These are phyloP conservation scores for Boechera stricta DNA, from an alignment of 345 rosid species.

Conservation along the genomic window DNA sequence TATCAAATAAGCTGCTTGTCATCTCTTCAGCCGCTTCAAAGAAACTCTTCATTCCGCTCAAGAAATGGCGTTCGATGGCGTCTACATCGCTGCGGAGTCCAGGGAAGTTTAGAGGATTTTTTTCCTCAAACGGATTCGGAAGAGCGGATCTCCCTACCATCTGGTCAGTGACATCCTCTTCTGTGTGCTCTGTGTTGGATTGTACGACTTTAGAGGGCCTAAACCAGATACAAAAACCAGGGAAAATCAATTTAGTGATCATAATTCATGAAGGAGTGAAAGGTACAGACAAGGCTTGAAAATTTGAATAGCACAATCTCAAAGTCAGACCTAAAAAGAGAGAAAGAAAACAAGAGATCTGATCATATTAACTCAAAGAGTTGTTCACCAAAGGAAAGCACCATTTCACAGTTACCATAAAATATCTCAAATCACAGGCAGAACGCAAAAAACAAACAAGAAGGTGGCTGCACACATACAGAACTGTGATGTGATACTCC, in stretches of 20 bases:
- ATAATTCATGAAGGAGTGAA: not conserved
- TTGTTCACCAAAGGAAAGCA: not conserved
- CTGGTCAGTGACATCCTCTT: conserved; percentile 83
- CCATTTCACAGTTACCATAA: not conserved
- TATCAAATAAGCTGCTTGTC: conserved; percentile 62
- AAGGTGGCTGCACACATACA: not conserved
- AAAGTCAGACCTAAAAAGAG: not conserved
- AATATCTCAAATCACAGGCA: not conserved
- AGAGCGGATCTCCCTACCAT: conserved; percentile 49
- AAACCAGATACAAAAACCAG: conserved; percentile 26
- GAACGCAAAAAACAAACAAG: not conserved
- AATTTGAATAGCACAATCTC: not conserved
- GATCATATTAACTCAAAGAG: not conserved
- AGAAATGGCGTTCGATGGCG: conserved; percentile 61
- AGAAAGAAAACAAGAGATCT: not conserved
- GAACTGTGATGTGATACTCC: not conserved
- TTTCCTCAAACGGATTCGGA: conserved; percentile 44
- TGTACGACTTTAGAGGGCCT: conserved; percentile 77
- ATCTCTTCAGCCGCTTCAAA: conserved; percentile 77
- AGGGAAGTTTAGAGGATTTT: conserved; percentile 62
- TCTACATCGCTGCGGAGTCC: conserved; percentile 77
- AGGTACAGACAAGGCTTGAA: not conserved
- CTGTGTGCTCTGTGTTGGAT: conserved; percentile 83
- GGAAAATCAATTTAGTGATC: not conserved
- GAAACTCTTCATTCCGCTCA: conserved; percentile 63